These are phyloP conservation scores for Aureobasidium sp. DNA, from an alignment of 2,329 filamentous ascomycete species.

Conservation along the genomic window DNA sequence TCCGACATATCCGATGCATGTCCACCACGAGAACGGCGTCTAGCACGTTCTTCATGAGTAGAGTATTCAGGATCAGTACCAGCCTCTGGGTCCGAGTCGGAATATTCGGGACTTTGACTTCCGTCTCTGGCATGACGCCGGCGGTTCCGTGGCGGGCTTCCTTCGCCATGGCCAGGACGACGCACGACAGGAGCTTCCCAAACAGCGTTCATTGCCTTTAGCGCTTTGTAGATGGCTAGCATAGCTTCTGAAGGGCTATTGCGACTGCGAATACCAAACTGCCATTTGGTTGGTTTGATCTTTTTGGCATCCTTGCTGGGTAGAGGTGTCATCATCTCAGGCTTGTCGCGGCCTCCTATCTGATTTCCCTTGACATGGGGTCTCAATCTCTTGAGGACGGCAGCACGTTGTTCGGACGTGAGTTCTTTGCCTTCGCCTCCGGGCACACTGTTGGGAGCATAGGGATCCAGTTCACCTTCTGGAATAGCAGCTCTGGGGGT, in stretches of 20 bases:
- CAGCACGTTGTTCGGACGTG: slow-evolving; percentile 63
- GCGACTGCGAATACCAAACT: slow-evolving; percentile 91
- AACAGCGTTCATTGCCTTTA: slow-evolving; percentile 78
- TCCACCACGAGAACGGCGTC: slow-evolving; percentile 18
- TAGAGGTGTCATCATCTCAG: slow-evolving; percentile 48
- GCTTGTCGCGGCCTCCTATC: slow-evolving; percentile 32
- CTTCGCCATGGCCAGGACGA: slow-evolving; percentile 27
- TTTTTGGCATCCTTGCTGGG: slow-evolving; percentile 45
- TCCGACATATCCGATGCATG: slow-evolving; percentile 18
- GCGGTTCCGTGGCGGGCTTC: slow-evolving; percentile 31
- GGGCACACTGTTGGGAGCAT: slow-evolving; percentile 32
- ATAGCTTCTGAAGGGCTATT: slow-evolving; percentile 94
- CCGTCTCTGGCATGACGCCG: slow-evolving; percentile 21
- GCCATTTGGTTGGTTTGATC: slow-evolving; percentile 81
- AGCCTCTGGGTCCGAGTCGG: slow-evolving; percentile 32
- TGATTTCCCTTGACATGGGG: slow-evolving; percentile 65
- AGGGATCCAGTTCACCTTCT: slow-evolving; percentile 44
- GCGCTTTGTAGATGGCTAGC: slow-evolving; percentile 87
- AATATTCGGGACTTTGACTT: slow-evolving; percentile 31
- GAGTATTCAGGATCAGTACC: slow-evolving; percentile 34
- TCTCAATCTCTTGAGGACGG: slow-evolving; percentile 72
- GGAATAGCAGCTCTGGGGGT: slow-evolving; percentile 31
- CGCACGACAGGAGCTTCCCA: slow-evolving; percentile 59
- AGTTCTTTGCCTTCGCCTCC: slow-evolving; percentile 28
- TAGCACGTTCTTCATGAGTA: slow-evolving; percentile 30